Conservation (phyloP, 2,329 filamentous ascomycete genomes). For the Fulvia fulva region DNA sequence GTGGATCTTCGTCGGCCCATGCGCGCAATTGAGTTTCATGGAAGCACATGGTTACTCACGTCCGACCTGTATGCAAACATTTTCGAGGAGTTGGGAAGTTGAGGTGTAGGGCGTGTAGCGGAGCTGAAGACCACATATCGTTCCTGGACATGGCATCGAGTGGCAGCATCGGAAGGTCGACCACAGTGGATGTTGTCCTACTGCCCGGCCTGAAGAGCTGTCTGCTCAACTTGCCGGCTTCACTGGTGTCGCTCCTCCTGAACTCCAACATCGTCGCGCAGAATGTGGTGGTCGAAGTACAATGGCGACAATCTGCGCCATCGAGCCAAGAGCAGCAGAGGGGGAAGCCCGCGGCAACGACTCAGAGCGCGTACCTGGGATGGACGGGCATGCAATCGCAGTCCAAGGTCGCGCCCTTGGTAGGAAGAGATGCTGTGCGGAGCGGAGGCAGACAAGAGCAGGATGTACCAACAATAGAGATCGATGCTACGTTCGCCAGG, state of each 20-base stretch:
- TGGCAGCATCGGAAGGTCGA: constrained; percentile 1
- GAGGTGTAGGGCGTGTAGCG: background rate
- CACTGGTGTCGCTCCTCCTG: constrained; percentile 77
- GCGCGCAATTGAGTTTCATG: background rate
- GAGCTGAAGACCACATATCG: background rate
- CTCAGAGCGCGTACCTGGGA: constrained; percentile 77
- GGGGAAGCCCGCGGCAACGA: constrained; percentile 31
- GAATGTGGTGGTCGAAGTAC: constrained; percentile 93
- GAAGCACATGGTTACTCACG: background rate
- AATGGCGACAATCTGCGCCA: constrained; percentile 60
- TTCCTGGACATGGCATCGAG: background rate
- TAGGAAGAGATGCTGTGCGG: constrained; percentile 66
- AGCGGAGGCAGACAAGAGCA: constrained; percentile 63
- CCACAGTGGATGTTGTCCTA: constrained; percentile 66
- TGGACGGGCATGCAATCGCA: constrained; percentile 99
- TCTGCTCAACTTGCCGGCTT: constrained; percentile 84
- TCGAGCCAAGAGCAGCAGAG: constrained; percentile 34
- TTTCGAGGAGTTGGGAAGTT: background rate
- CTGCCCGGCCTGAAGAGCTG: constrained; percentile 83
- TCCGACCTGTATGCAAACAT: background rate
- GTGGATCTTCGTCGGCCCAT: background rate
- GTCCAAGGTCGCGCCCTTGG: constrained; percentile 68
- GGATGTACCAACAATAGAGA: constrained; percentile 73
- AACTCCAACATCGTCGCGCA: constrained; percentile 90
- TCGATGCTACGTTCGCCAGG: constrained; percentile 79